These are phyloP conservation scores for Talaromyces stipitatus DNA, from an alignment of 495 filamentous ascomycete genomes.

Conservation along the genomic window DNA sequence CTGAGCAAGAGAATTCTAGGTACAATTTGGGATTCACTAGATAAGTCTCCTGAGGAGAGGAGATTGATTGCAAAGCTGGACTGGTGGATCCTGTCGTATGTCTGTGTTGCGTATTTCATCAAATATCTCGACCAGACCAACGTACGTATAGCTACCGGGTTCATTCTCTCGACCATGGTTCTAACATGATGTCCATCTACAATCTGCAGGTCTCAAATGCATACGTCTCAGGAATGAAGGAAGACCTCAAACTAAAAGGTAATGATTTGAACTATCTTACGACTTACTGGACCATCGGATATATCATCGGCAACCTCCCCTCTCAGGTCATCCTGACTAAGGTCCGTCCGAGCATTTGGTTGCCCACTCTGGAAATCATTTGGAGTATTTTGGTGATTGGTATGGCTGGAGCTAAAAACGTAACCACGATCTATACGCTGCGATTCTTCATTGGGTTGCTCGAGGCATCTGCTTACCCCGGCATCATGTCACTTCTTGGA, in stretches of 20 bases:
- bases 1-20: background rate
- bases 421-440: slow-evolving; percentile 36
- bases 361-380: slow-evolving; percentile 45
- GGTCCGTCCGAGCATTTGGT: slow-evolving; percentile 43
- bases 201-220: too few species aligned
- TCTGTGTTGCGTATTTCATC: slow-evolving; percentile 3
- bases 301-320: slow-evolving; percentile 3
- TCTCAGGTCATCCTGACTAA: slow-evolving; percentile 4
- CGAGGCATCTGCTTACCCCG: slow-evolving; percentile 40
- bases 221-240: slow-evolving; percentile 40
- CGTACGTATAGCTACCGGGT: too few species aligned
- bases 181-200: too few species aligned
- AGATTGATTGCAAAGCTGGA: slow-evolving; percentile 5
- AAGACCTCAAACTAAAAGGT: slow-evolving; percentile 49
- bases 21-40: slow-evolving; percentile 5
- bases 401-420: slow-evolving; percentile 26
- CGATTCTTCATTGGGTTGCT: slow-evolving; percentile 42
- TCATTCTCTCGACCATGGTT: too few species aligned
- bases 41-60: slow-evolving; percentile 7
- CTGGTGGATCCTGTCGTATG: background rate
- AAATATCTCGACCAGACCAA: slow-evolving; percentile 5
- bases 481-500: slow-evolving; percentile 42
- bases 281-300: slow-evolving; percentile 48
- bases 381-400: slow-evolving; percentile 38
- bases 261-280: slow-evolving; percentile 46